Conservation (phyloP, 2,329 filamentous ascomycete genomes). For the Fusarium sp. region DNA sequence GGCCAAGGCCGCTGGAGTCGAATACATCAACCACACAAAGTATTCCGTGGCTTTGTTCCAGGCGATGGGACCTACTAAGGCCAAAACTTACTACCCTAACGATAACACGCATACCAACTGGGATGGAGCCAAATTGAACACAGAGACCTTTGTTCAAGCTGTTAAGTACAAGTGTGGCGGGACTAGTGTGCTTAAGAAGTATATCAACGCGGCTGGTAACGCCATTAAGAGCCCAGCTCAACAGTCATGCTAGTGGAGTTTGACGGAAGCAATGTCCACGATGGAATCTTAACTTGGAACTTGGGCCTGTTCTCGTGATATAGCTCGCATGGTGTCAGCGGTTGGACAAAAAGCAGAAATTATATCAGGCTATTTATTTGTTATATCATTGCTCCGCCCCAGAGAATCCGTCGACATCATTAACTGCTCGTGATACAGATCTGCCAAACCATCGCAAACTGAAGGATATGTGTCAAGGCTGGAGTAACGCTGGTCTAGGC, state of each 20-base stretch:
- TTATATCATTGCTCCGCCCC: no score
- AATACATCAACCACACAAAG: not conserved
- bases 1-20: not conserved
- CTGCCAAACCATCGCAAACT: no score
- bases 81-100: fast-evolving
- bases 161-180: not conserved
- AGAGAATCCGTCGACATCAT: no score
- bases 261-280: not conserved
- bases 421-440: no score
- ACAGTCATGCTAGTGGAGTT: not conserved
- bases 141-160: not conserved
- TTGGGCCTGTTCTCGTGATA: no score
- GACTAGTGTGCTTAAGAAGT: not conserved
- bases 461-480: no score
- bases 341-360: no score
- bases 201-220: not conserved
- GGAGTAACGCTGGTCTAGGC: no score
- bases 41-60: not conserved
- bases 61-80: not conserved
- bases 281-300: not conserved
- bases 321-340: no score
- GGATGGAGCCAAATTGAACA: not conserved
- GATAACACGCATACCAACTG: not conserved
- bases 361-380: no score
- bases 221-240: not conserved